Evolutionary conservation across 768 basidiomycete genomes (phyloP), one percentile per base, ranked within the genome.

Genomic region (Panaeolus papilionaceus): DNA sequence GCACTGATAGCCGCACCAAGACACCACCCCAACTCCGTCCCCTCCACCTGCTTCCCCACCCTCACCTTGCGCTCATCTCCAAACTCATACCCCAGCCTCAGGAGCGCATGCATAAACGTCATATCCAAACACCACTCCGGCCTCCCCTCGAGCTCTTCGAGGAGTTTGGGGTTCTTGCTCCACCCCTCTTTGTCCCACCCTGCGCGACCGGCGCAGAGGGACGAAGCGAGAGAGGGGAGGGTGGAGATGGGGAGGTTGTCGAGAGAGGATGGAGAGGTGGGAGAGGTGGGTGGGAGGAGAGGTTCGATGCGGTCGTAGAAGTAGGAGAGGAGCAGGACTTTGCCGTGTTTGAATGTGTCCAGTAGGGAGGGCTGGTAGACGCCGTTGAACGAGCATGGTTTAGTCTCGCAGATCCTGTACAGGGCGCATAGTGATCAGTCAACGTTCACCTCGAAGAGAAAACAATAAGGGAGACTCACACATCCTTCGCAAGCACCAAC

Each of bases 341-440:
- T 90, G 67, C 97, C 97, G 9, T 83, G 79, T 1, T 92, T 88
- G 87, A 98, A 98, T 10, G 94, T 90, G 69, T 97, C 93, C 66
- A 92, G 82, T 33, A 99, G 83, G 16, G 92, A 92, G 2, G 98
- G 98, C 77, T 99, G 98, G 80, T 99, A 99, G 28, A 98, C 95
- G 12, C 98, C 98, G 74, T 94, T 90, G 82, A 99, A 99, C 5
- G 97, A 94, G 77, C 98, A 99, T 0, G 98, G 98, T 74, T 96
- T 93, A 69, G 92, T 83, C 72, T 93, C 89, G 78, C 97, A 99
- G 67, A 95, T 85, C 0, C 94, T 92, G 20, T 62, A 64, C 58
- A 33, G 11, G 7, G 18, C 16, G 63, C 42, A 23, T 38, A 62
- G 5, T 69, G 47, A 40, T 47, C 8, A 64, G 63, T 33, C 38